Evolutionary conservation across 1,284 basidiomycete genomes (phyloP).

Genomic region (Naganishia albida): DNA sequence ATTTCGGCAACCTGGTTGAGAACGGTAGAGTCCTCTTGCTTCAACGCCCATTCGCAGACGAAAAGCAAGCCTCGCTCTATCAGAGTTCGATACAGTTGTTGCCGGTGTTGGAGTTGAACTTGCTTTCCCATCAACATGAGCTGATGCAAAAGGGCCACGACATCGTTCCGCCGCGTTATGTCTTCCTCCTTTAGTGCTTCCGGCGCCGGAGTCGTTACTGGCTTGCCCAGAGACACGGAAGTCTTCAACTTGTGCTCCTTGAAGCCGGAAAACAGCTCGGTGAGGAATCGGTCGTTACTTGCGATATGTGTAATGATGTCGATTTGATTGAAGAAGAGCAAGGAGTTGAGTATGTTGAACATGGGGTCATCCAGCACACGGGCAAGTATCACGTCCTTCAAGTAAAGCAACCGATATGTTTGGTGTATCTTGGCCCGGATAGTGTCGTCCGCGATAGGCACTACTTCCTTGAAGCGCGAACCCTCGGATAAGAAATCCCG

Average conservation of each 20-base stretch:
- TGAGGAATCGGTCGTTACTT: slow-evolving; percentile 71
- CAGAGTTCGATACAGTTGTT: slow-evolving; percentile 83
- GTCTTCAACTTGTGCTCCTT: slow-evolving; percentile 57
- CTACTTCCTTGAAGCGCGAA: slow-evolving; percentile 81
- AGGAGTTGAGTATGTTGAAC: slow-evolving; percentile 93
- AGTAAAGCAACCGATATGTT: slow-evolving; percentile 92
- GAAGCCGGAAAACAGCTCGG: slow-evolving; percentile 76
- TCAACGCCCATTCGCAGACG: slow-evolving; percentile 87
- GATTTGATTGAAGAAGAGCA: slow-evolving; percentile 98
- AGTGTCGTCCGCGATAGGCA: slow-evolving; percentile 69
- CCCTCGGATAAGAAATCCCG: slow-evolving; percentile 83
- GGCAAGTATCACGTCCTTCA: slow-evolving; percentile 96
- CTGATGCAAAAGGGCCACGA: slow-evolving; percentile 85
- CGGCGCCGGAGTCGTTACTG: slow-evolving; percentile 41
- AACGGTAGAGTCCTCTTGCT: slow-evolving; percentile 59
- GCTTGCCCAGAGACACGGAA: background rate
- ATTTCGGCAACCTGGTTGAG: slow-evolving; percentile 85
- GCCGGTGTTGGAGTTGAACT: slow-evolving; percentile 82
- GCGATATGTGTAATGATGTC: slow-evolving; percentile 93
- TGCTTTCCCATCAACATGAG: slow-evolving; percentile 95
- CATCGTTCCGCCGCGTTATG: slow-evolving; percentile 62
- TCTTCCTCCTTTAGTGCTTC: slow-evolving; percentile 47
- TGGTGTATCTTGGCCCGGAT: slow-evolving; percentile 90
- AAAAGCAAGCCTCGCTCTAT: slow-evolving; percentile 86
- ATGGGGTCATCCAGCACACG: slow-evolving; percentile 93